These are phyloP conservation scores for Periglandula ipomoeae DNA, from an alignment of 2,329 filamentous ascomycete genomes.

Conservation along the genomic window DNA sequence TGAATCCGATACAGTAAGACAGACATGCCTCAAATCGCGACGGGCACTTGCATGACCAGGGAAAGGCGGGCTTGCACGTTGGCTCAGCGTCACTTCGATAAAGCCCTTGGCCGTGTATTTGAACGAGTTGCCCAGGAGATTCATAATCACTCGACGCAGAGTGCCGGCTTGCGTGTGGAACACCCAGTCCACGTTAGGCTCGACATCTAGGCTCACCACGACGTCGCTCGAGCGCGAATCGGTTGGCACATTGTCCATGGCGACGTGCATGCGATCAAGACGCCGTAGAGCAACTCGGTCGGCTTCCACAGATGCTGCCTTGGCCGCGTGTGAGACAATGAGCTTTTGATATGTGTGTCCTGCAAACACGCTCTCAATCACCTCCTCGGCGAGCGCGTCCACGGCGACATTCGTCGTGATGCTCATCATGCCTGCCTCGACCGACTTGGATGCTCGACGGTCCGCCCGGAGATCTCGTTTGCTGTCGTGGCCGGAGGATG, in stretches of 20 bases:
- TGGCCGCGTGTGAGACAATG: constrained; percentile 12
- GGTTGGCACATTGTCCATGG: constrained; percentile 15
- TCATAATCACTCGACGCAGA: constrained; percentile 48
- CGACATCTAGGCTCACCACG: constrained; percentile 25
- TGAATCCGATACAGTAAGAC: constrained; percentile 49
- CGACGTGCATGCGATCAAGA: constrained; percentile 31
- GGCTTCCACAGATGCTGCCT: not conserved
- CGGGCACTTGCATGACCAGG: constrained; percentile 1
- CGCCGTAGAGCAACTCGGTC: constrained; percentile 9
- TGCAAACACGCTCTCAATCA: constrained; percentile 36
- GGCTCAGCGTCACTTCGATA: constrained; percentile 17
- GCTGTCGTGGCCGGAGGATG: not conserved
- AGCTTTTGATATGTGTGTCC: constrained; percentile 31
- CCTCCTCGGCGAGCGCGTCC: constrained; percentile 34
- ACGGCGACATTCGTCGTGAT: constrained; percentile 21
- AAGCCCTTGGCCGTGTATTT: constrained; percentile 43
- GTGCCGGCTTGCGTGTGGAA: constrained; percentile 48
- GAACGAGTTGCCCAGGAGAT: constrained; percentile 52
- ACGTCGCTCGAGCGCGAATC: constrained; percentile 14
- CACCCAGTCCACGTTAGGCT: constrained; percentile 44
- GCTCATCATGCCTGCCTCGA: constrained; percentile 11
- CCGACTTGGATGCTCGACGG: not conserved
- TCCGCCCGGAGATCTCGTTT: constrained; percentile 1
- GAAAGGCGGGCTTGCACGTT: constrained; percentile 12
- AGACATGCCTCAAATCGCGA: constrained; percentile 12